Evolutionary conservation across 169 alveolate genomes (phyloP).

Genomic region (Babesia bovis): DNA sequence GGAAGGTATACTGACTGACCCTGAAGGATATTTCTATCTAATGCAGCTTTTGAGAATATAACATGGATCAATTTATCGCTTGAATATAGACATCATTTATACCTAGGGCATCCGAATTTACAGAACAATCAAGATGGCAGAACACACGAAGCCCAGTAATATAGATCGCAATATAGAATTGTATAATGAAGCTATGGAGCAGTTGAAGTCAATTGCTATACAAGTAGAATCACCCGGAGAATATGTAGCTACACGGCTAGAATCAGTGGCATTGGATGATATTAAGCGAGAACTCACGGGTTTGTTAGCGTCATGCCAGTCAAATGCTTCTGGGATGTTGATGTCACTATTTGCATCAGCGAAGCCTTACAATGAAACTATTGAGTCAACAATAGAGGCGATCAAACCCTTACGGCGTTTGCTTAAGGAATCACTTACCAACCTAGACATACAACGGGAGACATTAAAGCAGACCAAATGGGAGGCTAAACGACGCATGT

Average conservation of each 20-base stretch:
- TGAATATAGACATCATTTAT: too few species aligned
- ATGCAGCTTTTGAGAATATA: too few species aligned
- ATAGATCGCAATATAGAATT: slow-evolving; percentile 1
- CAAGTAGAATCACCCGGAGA: slow-evolving; percentile 63
- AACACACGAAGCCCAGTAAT: background rate
- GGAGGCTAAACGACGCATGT: slow-evolving; percentile 8
- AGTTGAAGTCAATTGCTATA: slow-evolving; percentile 27
- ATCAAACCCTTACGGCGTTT: slow-evolving; percentile 45
- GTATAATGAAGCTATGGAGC: slow-evolving; percentile 53
- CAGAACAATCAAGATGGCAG: background rate
- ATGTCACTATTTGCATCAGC: slow-evolving; percentile 44
- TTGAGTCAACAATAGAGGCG: slow-evolving; percentile 49
- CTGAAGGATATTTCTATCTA: too few species aligned
- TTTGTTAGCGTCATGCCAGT: slow-evolving; percentile 51
- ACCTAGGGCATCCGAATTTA: too few species aligned
- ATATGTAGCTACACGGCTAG: slow-evolving; percentile 45
- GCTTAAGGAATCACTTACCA: slow-evolving; percentile 25
- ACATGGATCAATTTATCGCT: too few species aligned
- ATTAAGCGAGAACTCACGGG: slow-evolving; percentile 51
- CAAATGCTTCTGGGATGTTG: slow-evolving; percentile 55
- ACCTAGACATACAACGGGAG: slow-evolving; percentile 14
- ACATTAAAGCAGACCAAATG: background rate
- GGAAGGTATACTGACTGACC: too few species aligned
- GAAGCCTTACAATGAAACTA: slow-evolving; percentile 37
- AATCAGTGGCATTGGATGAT: slow-evolving; percentile 55